A percentile compares a stretch with the other conserved stretches of the same genome.
phyloP scores from a whole-genome alignment of 352 stramenopile genomes.

The Plasmopara muralis region DNA sequence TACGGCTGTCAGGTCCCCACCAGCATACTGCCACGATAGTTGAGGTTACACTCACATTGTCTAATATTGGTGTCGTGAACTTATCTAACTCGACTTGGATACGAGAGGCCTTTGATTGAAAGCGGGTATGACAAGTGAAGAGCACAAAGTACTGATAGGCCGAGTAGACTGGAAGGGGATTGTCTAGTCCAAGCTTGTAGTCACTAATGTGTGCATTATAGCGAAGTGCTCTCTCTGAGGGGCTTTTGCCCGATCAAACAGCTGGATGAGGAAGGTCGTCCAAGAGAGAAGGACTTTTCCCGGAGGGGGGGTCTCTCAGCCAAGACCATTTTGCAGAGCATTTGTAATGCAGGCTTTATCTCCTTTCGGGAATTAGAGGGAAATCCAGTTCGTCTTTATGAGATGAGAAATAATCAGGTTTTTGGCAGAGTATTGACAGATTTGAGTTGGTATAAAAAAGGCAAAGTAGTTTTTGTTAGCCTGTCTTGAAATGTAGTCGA shows the following conservation, averaged over 20 bases:
- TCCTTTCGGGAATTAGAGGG: neutral
- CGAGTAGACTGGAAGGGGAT: neutral
- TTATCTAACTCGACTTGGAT: neutral
- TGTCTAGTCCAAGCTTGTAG: neutral
- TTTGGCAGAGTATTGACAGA: neutral
- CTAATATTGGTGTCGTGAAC: neutral
- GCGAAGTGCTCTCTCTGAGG: neutral
- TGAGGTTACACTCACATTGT: neutral
- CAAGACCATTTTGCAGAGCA: constrained; percentile 1
- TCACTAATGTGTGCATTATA: neutral
- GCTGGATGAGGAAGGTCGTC: neutral
- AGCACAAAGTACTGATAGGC: neutral
- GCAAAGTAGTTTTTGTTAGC: neutral
- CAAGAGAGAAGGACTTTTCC: neutral
- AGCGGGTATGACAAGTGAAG: neutral
- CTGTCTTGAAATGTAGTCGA: neutral
- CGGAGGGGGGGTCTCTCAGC: neutral
- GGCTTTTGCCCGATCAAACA: neutral
- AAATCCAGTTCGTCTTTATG: neutral
- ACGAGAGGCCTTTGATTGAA: neutral
- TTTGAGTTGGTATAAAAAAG: neutral
- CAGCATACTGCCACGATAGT: neutral
- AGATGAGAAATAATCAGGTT: neutral
- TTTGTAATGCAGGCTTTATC: neutral
- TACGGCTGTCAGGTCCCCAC: neutral